Base-by-base conservation (phyloP, 2,329 filamentous ascomycete species). In the Colletotrichum aenigma region DNA sequence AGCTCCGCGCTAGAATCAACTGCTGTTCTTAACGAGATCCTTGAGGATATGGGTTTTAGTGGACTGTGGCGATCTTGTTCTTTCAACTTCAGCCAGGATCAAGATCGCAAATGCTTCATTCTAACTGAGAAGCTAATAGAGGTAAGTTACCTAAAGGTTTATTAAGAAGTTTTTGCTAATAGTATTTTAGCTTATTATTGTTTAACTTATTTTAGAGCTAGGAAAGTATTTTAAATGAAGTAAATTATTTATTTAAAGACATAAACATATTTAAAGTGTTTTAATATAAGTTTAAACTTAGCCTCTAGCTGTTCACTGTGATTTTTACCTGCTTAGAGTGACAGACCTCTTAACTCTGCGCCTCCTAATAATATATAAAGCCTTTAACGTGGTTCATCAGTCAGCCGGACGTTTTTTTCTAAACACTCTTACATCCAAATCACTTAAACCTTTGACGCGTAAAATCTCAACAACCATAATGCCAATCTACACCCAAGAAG, bases 71-170 rank as follows among this genome's bases (percentile, higher is more conserved):
- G 88, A 28, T 88, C 88, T 7, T 90, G 89, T 75, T 89, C 89
- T 1, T 88, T 90, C 68, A 88, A 85, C 38, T 86, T 87, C 18
- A 83, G 84, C 36, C 87, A 88, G 61, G 88, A 89, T 13, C 86
- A 87, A 13, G 89, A 90, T 76, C 86, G 85, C 70, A 87, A 89
- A 78, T 90, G 89, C 79, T 88, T 91, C 70, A 83, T 84, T 61
- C 81, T 92, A 61, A 92, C 90, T 4, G 91, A 92, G 80, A 91
- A 89, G 81, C 84, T 93, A 38, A 92, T 93, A 77, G 90, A 92
- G 86, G 90, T 92, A 81, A 61, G 36, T 60, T 10, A 10, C 16
- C 3, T 48, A 28, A 9, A n/a, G n/a, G 34, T 24, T 6, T 64
- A 68, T 48, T 15, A 26, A 76, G 56, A 78, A 68, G 6, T 15